Evolutionary conservation across 2,329 filamentous ascomycete genomes (phyloP), one percentile per base, ranked within the genome.

Genomic region (Pseudocercospora fuligena): DNA sequence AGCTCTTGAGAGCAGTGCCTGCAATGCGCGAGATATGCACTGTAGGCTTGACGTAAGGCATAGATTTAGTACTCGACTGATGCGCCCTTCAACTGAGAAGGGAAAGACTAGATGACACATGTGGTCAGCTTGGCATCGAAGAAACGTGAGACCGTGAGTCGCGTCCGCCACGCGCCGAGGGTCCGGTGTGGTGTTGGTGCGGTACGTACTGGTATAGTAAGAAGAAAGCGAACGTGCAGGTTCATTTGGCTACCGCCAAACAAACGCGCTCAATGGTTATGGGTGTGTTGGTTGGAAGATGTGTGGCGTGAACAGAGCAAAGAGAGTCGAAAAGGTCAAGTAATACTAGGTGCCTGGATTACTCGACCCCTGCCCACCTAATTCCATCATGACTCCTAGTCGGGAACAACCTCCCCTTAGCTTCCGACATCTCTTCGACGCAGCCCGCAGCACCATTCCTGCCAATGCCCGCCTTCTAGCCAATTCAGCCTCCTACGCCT

Each of bases 181-280:
- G 19, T 31, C 29, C 29, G 59, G 53, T 40, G 46, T 46, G 16
- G 46, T 16, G n/a, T 19, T 46, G 16, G 46, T 16, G n/a, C 16
- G 29, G 12, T 23, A 68, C 67, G 36, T 69, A 71, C 68, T 14
- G 66, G 68, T 40, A 63, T 46, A 40, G 29, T 40, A 40, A 61
- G 61, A 60, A 63, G 53, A 69, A 57, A 62, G 60, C 65, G 69
- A 65, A 64, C 84, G 84, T 94, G 93, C 94, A 97, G 93, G 93
- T 95, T 97, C 94, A 97, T 97, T 93, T 94, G 92, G 69, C 78
- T 83, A 90, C 89, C 92, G 92, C 86, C 93, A 95, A 96, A 79
- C 90, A 85, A 93, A 97, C 92, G 92, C 93, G 93, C 92, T 81
- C 64, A 46, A 62, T 53, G 51, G 49, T 61, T 53, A 27, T 53